These are phyloP conservation scores for Arthroderma uncinatum DNA, from an alignment of 2,329 filamentous ascomycete species.

Conservation along the genomic window DNA sequence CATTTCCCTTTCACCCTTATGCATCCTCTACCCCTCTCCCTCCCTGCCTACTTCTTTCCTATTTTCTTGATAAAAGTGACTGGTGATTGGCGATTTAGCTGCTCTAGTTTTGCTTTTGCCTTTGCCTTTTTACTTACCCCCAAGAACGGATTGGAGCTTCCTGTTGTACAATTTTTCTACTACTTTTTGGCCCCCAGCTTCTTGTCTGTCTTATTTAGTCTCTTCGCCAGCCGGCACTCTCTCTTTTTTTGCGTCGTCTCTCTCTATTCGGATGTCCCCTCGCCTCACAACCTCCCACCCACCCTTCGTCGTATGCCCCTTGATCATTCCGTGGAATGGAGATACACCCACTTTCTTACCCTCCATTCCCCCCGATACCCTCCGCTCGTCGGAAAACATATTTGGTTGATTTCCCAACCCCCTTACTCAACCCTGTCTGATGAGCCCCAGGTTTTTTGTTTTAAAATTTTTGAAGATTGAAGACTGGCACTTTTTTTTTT, in stretches of 20 bases:
- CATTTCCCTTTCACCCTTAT: slow-evolving; percentile 13
- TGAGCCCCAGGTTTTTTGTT: not conserved
- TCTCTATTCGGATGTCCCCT: not conserved
- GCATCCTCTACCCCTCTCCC: slow-evolving; percentile 14
- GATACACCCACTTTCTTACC: not conserved
- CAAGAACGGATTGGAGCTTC: not conserved
- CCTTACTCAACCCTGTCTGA: not conserved
- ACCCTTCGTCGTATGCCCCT: not conserved
- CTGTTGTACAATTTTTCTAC: not conserved
- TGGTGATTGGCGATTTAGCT: not conserved
- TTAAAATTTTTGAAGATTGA: not conserved
- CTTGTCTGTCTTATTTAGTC: slow-evolving; percentile 14
- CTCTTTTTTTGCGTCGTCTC: slow-evolving; percentile 12
- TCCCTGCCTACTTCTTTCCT: slow-evolving; percentile 5
- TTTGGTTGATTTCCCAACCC: not conserved
- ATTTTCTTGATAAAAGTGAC: slow-evolving; percentile 2
- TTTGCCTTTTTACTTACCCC: not conserved
- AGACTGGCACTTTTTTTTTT: slow-evolving; percentile 15
- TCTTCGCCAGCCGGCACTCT: slow-evolving; percentile 12
- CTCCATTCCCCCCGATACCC: not conserved
- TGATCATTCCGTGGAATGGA: not conserved
- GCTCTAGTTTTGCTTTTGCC: not conserved
- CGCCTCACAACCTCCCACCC: not conserved
- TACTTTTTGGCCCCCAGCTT: not conserved
- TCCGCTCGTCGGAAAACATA: not conserved